Percentiles rank a stretch among this genome's conserved stretches.
Evolutionary conservation across 176 grass and related monocot genomes (phyloP).

Genomic region (Musa schizocarpa): DNA sequence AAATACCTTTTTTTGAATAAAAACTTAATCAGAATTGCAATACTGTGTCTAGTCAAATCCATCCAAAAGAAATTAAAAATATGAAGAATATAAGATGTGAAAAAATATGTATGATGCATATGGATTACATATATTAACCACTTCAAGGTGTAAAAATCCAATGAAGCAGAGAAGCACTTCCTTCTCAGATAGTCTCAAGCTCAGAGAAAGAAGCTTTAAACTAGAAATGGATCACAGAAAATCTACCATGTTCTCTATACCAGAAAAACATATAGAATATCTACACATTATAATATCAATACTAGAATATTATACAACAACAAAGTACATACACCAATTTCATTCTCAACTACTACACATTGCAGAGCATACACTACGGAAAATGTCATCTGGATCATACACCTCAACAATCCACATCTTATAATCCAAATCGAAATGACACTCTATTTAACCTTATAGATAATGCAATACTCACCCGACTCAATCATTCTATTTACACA

Average conservation of each 20-base stretch:
- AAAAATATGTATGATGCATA: neutral
- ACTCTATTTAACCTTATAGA: too few species aligned
- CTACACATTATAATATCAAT: neutral
- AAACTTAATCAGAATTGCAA: slow-evolving; percentile 33
- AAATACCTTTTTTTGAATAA: slow-evolving; percentile 78
- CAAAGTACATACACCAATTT: too few species aligned
- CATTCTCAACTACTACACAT: too few species aligned
- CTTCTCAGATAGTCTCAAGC: neutral
- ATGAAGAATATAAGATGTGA: slow-evolving; percentile 1
- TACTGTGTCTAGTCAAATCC: slow-evolving; percentile 9
- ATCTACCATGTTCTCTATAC: neutral
- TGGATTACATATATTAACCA: neutral
- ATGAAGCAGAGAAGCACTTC: neutral
- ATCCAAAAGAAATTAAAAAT: slow-evolving; percentile 9
- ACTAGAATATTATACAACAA: neutral
- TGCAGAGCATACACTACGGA: neutral
- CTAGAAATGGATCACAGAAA: neutral
- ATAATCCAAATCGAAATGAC: too few species aligned
- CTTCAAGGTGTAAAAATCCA: neutral
- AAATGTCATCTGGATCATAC: neutral
- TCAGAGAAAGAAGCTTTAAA: neutral
- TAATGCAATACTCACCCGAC: too few species aligned
- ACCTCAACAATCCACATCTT: neutral
- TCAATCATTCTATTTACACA: too few species aligned
- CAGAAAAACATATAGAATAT: neutral